phyloP scores from a whole-genome alignment of 1,284 basidiomycete genomes.

The Malassezia yamatoensis region DNA sequence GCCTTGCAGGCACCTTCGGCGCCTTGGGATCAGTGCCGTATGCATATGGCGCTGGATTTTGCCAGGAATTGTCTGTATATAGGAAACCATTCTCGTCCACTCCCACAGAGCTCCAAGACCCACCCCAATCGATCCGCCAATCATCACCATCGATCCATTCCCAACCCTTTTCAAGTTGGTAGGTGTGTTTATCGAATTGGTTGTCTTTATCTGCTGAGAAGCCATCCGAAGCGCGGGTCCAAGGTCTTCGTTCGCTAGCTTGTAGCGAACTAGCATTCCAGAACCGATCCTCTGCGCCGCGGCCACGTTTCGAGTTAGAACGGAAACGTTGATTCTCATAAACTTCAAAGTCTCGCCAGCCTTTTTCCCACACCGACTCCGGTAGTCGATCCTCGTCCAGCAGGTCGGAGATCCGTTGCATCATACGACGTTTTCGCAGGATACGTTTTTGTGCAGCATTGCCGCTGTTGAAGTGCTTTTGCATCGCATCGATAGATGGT shows the following conservation, averaged over 20 bases:
- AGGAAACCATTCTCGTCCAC: constrained; percentile 42
- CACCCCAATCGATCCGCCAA: constrained; percentile 47
- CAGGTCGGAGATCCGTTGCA: constrained; percentile 15
- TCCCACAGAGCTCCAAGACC: constrained; percentile 39
- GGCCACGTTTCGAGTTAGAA: constrained; percentile 13
- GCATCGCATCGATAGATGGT: constrained; percentile 29
- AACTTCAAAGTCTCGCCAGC: constrained; percentile 43
- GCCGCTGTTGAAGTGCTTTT: constrained; percentile 20
- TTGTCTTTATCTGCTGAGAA: constrained; percentile 19
- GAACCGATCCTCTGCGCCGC: constrained; percentile 18
- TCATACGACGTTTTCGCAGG: constrained; percentile 25
- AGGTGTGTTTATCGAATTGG: constrained; percentile 30
- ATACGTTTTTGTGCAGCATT: constrained; percentile 23
- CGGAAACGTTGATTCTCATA: constrained; percentile 39
- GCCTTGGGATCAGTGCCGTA: constrained; percentile 23
- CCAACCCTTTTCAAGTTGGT: constrained; percentile 39
- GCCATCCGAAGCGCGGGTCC: constrained; percentile 40
- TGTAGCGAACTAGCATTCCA: constrained; percentile 30
- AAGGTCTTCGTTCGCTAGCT: constrained; percentile 30
- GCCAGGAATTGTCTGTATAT: constrained; percentile 44
- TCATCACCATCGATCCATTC: constrained; percentile 41
- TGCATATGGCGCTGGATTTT: constrained; percentile 36
- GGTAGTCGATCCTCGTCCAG: constrained; percentile 39
- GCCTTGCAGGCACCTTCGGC: neutral
- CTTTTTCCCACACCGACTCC: constrained; percentile 38